phyloP scores from a whole-genome alignment of 768 basidiomycete genomes.

The Crucibulum laeve region DNA sequence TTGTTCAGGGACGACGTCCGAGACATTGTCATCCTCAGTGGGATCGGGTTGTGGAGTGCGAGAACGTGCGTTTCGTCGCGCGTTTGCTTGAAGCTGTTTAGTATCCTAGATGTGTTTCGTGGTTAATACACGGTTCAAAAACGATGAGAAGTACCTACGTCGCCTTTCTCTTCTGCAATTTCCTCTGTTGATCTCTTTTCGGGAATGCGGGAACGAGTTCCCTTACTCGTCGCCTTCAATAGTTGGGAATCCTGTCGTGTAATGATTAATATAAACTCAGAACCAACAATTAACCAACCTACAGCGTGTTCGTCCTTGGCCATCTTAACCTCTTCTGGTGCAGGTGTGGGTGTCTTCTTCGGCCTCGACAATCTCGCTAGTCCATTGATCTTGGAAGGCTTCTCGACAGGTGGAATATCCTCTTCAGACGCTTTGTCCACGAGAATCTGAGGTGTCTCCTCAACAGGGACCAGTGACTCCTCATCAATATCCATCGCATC shows the following conservation, averaged over 20 bases:
- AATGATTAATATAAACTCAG: not conserved
- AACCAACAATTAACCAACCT: not conserved
- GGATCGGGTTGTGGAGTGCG: not conserved
- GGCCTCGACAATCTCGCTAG: conserved; percentile 8
- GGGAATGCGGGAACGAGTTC: too few species aligned
- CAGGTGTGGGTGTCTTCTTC: conserved; percentile 6
- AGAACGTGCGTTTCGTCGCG: not conserved
- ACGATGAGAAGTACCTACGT: too few species aligned
- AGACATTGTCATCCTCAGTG: not conserved
- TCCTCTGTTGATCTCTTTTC: too few species aligned
- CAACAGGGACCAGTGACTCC: not conserved
- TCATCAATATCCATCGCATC: conserved; percentile 11
- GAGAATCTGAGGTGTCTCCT: not conserved
- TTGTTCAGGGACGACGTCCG: not conserved
- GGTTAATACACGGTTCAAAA: not conserved
- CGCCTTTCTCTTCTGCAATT: too few species aligned
- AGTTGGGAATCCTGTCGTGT: too few species aligned
- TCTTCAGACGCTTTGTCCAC: conserved; percentile 1
- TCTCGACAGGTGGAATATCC: too few species aligned
- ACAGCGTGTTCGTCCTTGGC: not conserved
- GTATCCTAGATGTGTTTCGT: not conserved
- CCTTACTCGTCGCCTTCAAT: not conserved
- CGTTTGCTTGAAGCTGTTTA: not conserved
- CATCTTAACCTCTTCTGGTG: conserved; percentile 5
- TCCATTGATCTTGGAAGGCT: conserved; percentile 1